These are phyloP conservation scores for Boeremia exigua DNA, from an alignment of 2,329 filamentous ascomycete genomes.

Conservation along the genomic window DNA sequence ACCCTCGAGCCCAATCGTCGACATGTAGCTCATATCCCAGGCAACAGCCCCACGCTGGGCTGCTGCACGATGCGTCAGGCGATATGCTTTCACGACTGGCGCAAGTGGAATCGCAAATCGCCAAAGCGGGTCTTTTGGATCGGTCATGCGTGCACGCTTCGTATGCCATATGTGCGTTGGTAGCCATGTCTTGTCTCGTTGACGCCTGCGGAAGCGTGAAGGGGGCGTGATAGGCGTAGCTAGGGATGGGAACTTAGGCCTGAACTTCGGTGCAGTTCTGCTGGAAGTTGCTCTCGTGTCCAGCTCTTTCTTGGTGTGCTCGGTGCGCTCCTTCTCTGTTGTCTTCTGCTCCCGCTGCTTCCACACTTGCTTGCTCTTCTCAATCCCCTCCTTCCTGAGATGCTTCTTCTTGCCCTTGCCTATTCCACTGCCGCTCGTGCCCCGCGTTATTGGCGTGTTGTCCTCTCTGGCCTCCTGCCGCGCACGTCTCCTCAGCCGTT, in stretches of 20 bases:
- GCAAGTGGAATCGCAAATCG: slow-evolving; percentile 84
- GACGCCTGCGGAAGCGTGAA: slow-evolving; percentile 81
- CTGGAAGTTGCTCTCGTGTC: slow-evolving; percentile 19
- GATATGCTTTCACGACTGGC: slow-evolving; percentile 87
- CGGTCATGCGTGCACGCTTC: slow-evolving; percentile 88
- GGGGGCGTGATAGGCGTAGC: slow-evolving; percentile 68
- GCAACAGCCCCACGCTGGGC: slow-evolving; percentile 77
- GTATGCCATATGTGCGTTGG: slow-evolving; percentile 95
- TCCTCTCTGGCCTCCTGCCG: slow-evolving; percentile 80
- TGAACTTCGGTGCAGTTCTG: slow-evolving; percentile 30
- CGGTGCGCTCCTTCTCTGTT: slow-evolving; percentile 36
- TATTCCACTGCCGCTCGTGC: slow-evolving; percentile 65
- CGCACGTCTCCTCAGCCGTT: slow-evolving; percentile 73
- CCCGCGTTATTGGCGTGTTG: slow-evolving; percentile 82
- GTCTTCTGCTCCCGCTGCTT: slow-evolving; percentile 61
- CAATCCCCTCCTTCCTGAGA: slow-evolving; percentile 77
- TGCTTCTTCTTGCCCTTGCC: slow-evolving; percentile 53
- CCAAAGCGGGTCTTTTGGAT: slow-evolving; percentile 81
- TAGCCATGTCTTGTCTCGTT: slow-evolving; percentile 88
- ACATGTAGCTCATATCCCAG: slow-evolving; percentile 96
- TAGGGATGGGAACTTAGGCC: slow-evolving; percentile 72
- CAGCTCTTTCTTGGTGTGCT: slow-evolving; percentile 26
- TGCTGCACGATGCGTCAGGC: slow-evolving; percentile 82
- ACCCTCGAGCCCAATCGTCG: slow-evolving; percentile 81
- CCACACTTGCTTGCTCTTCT: slow-evolving; percentile 69